These are phyloP conservation scores for Aspergillaceae sp. DNA, from an alignment of 2,329 filamentous ascomycete species.

Conservation along the genomic window DNA sequence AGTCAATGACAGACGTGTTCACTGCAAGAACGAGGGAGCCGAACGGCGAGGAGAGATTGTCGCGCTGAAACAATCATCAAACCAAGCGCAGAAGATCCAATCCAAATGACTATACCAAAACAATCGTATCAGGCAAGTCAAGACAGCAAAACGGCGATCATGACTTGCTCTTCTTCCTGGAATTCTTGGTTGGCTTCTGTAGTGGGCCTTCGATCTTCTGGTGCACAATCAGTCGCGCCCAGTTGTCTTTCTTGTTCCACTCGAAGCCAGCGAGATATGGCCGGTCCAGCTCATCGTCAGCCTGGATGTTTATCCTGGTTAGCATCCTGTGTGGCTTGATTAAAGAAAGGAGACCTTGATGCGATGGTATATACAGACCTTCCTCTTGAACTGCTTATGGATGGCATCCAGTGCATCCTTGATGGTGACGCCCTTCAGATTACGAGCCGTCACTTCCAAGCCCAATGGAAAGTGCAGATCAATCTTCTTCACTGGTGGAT, in stretches of 20 bases:
- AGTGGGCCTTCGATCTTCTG: constrained; percentile 60
- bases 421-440: constrained; percentile 90
- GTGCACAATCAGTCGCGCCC: constrained; percentile 79
- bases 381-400: constrained; percentile 94
- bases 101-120: no score
- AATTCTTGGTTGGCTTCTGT: constrained; percentile 42
- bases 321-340: not conserved
- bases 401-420: constrained; percentile 95
- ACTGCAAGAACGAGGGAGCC: no score
- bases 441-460: constrained; percentile 78
- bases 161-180: constrained; percentile 52
- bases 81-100: no score
- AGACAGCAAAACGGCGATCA: constrained; percentile 7
- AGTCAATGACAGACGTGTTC: no score
- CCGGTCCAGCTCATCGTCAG: constrained; percentile 80
- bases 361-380: constrained; percentile 44
- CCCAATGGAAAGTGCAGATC: constrained; percentile 86
- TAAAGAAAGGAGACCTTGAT: constrained; percentile 9
- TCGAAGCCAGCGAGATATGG: constrained; percentile 90
- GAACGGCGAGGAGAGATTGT: no score
- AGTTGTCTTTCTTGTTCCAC: constrained; percentile 90
- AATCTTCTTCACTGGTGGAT: constrained; percentile 83
- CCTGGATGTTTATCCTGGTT: constrained; percentile 40
- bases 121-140: no score
- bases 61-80: no score